Evolutionary conservation across 192 early-diverging fungal genomes (phyloP).

Genomic region (Coemansia biformis): DNA sequence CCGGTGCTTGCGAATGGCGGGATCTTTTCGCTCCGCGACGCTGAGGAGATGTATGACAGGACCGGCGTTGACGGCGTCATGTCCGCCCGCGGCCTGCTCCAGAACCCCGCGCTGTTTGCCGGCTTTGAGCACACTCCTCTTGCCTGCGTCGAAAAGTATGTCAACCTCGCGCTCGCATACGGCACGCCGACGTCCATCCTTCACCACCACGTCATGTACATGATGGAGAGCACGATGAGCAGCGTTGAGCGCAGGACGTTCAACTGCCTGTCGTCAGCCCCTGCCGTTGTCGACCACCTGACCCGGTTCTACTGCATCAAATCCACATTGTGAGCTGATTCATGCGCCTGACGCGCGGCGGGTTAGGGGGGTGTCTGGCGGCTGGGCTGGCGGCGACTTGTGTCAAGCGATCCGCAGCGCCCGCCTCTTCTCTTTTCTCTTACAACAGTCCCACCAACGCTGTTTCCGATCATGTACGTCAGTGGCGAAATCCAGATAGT

Average conservation of each 20-base stretch:
- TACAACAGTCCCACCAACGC: too few species aligned
- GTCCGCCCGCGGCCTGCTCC: slow-evolving; percentile 83
- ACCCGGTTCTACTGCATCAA: slow-evolving; percentile 51
- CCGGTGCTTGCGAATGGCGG: slow-evolving; percentile 89
- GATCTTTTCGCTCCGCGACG: slow-evolving; percentile 71
- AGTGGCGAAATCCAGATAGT: slow-evolving; percentile 47
- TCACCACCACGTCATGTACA: slow-evolving; percentile 95
- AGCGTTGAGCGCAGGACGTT: slow-evolving; percentile 74
- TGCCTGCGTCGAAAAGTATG: slow-evolving; percentile 68
- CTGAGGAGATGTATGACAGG: slow-evolving; percentile 62
- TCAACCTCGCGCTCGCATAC: slow-evolving; percentile 63
- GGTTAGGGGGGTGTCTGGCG: too few species aligned
- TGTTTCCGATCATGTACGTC: slow-evolving; percentile 48
- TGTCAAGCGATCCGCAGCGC: too few species aligned
- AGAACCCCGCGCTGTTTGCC: slow-evolving; percentile 91
- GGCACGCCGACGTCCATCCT: slow-evolving; percentile 82
- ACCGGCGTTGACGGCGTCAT: slow-evolving; percentile 87
- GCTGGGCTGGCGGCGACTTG: too few species aligned
- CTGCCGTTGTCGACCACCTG: slow-evolving; percentile 78
- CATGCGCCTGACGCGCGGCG: too few species aligned
- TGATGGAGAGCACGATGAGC: slow-evolving; percentile 81
- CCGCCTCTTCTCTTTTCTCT: background rate
- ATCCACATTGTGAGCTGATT: slow-evolving; percentile 9
- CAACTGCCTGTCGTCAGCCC: slow-evolving; percentile 70
- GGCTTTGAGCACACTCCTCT: slow-evolving; percentile 74